A percentile compares a stretch with the other conserved stretches of the same genome.
phyloP scores from a whole-genome alignment of 129 eudicot species.

The Smallanthus sonchifolius region DNA sequence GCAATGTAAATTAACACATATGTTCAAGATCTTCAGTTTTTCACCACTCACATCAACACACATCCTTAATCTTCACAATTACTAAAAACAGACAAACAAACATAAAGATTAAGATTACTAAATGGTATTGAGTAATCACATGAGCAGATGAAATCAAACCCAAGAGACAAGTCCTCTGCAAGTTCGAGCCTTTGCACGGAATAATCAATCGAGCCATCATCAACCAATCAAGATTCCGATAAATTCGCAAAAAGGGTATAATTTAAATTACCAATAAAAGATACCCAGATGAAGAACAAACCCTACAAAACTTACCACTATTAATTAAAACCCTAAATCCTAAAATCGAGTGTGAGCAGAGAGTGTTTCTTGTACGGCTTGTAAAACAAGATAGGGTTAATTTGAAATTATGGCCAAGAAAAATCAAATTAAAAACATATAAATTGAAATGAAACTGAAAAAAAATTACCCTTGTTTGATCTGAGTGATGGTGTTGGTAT shows the following conservation, averaged over 20 bases:
- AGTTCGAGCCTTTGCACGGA: slow-evolving; percentile 72
- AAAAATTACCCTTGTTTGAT: slow-evolving; percentile 31
- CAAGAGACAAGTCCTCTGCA: slow-evolving; percentile 70
- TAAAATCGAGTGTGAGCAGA: slow-evolving; percentile 2
- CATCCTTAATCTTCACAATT: neutral
- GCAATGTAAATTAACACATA: slow-evolving; percentile 4
- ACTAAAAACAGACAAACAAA: slow-evolving; percentile 12
- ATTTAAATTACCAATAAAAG: neutral
- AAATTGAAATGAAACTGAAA: slow-evolving; percentile 8
- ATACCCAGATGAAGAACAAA: slow-evolving; percentile 39
- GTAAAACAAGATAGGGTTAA: slow-evolving; percentile 41
- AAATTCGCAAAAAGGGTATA: slow-evolving; percentile 27
- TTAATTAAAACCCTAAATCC: slow-evolving; percentile 30
- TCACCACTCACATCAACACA: neutral
- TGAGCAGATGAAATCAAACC: slow-evolving; percentile 80
- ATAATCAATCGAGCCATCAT: slow-evolving; percentile 92
- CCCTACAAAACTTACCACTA: slow-evolving; percentile 2
- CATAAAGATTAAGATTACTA: neutral
- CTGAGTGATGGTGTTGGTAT: neutral
- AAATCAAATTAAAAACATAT: slow-evolving; percentile 20
- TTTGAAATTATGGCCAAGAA: slow-evolving; percentile 54
- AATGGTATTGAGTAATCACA: slow-evolving; percentile 58
- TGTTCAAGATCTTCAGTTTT: neutral
- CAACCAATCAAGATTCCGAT: slow-evolving; percentile 28
- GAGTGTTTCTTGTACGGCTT: slow-evolving; percentile 22